These are phyloP conservation scores for Ceratocystis papillata DNA, from an alignment of 2,329 filamentous ascomycete species.

Conservation along the genomic window DNA sequence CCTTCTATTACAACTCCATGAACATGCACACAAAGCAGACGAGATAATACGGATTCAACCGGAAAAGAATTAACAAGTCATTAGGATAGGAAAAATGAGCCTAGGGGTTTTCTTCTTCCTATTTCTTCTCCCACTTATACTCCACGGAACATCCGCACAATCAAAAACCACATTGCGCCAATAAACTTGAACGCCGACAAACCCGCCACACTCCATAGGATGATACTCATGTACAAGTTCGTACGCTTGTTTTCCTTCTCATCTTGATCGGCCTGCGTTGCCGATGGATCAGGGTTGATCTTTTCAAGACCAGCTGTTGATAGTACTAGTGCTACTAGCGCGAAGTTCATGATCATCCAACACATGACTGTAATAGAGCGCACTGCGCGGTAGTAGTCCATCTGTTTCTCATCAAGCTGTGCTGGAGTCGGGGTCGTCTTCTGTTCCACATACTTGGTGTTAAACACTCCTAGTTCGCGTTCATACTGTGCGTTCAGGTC, in stretches of 20 bases:
- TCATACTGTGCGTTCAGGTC: conserved; percentile 95
- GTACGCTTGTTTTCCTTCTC: conserved; percentile 45
- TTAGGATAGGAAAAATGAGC: not conserved
- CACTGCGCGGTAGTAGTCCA: conserved; percentile 98
- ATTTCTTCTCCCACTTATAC: conserved; percentile 36
- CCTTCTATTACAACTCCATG: too few species aligned
- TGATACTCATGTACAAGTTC: conserved; percentile 74
- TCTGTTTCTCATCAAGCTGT: conserved; percentile 66
- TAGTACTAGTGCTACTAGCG: conserved; percentile 72
- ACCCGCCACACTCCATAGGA: conserved; percentile 80
- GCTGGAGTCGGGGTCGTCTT: conserved; percentile 47
- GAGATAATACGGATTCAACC: too few species aligned
- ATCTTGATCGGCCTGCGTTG: conserved; percentile 29
- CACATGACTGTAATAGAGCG: conserved; percentile 80
- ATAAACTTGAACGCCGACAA: conserved; percentile 78
- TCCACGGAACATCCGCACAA: conserved; percentile 73
- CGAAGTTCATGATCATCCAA: conserved; percentile 97
- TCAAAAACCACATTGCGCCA: conserved; percentile 82
- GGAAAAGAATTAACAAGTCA: not conserved
- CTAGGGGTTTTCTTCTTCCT: not conserved
- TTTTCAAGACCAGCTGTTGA: conserved; percentile 72
- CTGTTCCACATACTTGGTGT: conserved; percentile 61
- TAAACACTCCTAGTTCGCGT: conserved; percentile 64
- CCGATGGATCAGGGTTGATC: conserved; percentile 40
- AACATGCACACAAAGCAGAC: too few species aligned